Evolutionary conservation across 1,139 yeast species (phyloP).

Genomic region (Candida pseudoviswanathii): DNA sequence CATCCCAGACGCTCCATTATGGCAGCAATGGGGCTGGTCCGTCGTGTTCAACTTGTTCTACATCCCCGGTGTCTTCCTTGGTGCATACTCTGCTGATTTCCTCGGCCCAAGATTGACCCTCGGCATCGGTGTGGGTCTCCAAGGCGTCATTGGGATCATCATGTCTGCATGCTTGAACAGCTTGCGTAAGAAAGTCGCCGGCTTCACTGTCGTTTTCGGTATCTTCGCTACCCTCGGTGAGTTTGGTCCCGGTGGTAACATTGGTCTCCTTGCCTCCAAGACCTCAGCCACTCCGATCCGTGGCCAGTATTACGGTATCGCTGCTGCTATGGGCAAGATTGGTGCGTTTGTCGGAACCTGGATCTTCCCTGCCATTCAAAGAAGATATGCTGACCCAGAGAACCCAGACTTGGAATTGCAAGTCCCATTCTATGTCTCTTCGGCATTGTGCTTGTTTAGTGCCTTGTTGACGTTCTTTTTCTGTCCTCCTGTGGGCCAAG

Average conservation of each 20-base stretch:
- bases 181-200: slow-evolving; percentile 66
- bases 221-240: slow-evolving; percentile 85
- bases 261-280: slow-evolving; percentile 85
- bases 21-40: slow-evolving; percentile 89
- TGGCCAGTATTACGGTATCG: slow-evolving; percentile 88
- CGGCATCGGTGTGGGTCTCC: slow-evolving; percentile 65
- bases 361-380: slow-evolving; percentile 76
- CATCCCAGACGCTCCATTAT: slow-evolving; percentile 50
- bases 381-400: slow-evolving; percentile 31
- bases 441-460: slow-evolving; percentile 73
- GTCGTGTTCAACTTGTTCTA: slow-evolving; percentile 85
- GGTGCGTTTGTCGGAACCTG: slow-evolving; percentile 94
- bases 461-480: slow-evolving; percentile 69
- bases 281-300: slow-evolving; percentile 85
- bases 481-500: slow-evolving; percentile 82
- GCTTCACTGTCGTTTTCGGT: slow-evolving; percentile 83
- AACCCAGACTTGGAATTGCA: slow-evolving; percentile 53
- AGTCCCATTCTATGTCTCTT: slow-evolving; percentile 82
- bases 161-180: slow-evolving; percentile 72
- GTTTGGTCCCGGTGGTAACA: slow-evolving; percentile 92
- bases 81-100: slow-evolving; percentile 79
- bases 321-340: slow-evolving; percentile 88
- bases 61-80: slow-evolving; percentile 84
- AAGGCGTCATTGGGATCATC: slow-evolving; percentile 80
- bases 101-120: slow-evolving; percentile 85